phyloP scores from a whole-genome alignment of 2,329 filamentous ascomycete species.

The Botrytis galanthina region DNA sequence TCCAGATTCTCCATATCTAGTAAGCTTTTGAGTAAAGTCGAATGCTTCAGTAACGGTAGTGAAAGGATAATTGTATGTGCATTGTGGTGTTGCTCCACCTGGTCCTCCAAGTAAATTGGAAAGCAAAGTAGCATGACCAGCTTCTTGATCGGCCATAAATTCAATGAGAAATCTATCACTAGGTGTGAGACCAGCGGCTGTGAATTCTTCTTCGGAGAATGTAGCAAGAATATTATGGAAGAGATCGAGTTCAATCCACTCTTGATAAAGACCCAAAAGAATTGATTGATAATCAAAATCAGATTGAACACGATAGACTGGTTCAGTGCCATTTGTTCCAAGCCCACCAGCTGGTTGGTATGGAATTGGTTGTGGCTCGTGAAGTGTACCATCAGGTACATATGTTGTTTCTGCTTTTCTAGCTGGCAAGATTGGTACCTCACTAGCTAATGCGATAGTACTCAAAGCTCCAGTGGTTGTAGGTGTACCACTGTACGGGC shows the following conservation, averaged over 20 bases:
- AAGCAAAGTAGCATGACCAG: slow-evolving; percentile 73
- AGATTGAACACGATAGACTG: slow-evolving; percentile 69
- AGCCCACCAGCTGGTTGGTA: slow-evolving; percentile 53
- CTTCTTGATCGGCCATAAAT: slow-evolving; percentile 76
- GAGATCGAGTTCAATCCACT: slow-evolving; percentile 81
- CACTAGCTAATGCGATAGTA: slow-evolving; percentile 54
- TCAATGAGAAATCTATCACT: slow-evolving; percentile 69
- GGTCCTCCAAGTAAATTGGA: slow-evolving; percentile 70
- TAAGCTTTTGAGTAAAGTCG: slow-evolving; percentile 85
- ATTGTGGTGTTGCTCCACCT: slow-evolving; percentile 64
- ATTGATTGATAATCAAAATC: slow-evolving; percentile 79
- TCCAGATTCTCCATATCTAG: slow-evolving; percentile 74
- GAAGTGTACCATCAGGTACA: slow-evolving; percentile 66
- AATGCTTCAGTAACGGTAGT: slow-evolving; percentile 72
- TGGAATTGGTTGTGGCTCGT: slow-evolving; percentile 60
- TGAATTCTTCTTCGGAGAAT: slow-evolving; percentile 69
- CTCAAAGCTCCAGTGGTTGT: slow-evolving; percentile 69
- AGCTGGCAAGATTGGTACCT: slow-evolving; percentile 57
- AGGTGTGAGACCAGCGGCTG: slow-evolving; percentile 62
- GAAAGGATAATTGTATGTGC: slow-evolving; percentile 77
- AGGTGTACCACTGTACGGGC: slow-evolving; percentile 62
- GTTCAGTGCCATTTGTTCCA: slow-evolving; percentile 52
- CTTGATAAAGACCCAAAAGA: slow-evolving; percentile 73
- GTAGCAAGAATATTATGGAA: slow-evolving; percentile 73
- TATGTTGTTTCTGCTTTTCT: slow-evolving; percentile 66